phyloP scores from a whole-genome alignment of 192 early-diverging fungal species.

The Rhizoclosmatium sp. region DNA sequence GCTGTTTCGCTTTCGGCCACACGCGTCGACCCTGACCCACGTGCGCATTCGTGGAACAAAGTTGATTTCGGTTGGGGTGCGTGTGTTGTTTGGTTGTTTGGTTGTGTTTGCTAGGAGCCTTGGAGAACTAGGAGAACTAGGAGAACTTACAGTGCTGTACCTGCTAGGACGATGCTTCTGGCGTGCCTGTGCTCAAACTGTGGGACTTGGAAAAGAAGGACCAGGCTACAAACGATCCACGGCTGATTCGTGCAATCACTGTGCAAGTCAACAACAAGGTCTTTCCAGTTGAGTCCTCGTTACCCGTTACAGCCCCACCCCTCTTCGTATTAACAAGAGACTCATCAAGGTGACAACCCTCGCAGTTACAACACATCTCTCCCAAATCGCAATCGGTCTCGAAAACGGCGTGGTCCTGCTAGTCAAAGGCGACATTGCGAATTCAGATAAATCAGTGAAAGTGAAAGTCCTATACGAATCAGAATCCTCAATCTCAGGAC shows the following conservation, averaged over 20 bases:
- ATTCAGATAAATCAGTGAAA: constrained; percentile 77
- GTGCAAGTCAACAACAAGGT: constrained; percentile 71
- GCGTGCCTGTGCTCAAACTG: constrained; percentile 72
- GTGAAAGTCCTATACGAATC: constrained; percentile 84
- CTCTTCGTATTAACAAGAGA: constrained; percentile 1
- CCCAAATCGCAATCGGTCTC: constrained; percentile 91
- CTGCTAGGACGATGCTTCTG: constrained; percentile 52
- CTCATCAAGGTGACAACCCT: constrained; percentile 64
- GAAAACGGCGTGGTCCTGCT: constrained; percentile 91
- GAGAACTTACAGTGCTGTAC: background rate
- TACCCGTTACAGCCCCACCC: background rate
- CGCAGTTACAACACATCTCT: constrained; percentile 77
- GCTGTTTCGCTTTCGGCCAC: constrained; percentile 16
- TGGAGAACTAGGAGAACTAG: background rate
- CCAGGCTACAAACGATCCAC: constrained; percentile 57
- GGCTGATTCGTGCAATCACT: constrained; percentile 68
- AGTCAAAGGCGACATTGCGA: constrained; percentile 79
- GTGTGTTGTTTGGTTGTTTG: background rate
- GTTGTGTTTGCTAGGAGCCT: background rate
- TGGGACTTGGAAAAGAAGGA: constrained; percentile 83
- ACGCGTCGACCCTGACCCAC: background rate
- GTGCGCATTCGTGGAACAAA: no score
- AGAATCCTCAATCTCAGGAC: constrained; percentile 72
- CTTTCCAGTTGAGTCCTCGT: constrained; percentile 60
- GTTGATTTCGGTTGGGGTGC: constrained; percentile 19